Evolutionary conservation across 805 yeast genomes (phyloP), one percentile per base, ranked within the genome.

Genomic region (Saccharomycopsis synnaedendra): DNA sequence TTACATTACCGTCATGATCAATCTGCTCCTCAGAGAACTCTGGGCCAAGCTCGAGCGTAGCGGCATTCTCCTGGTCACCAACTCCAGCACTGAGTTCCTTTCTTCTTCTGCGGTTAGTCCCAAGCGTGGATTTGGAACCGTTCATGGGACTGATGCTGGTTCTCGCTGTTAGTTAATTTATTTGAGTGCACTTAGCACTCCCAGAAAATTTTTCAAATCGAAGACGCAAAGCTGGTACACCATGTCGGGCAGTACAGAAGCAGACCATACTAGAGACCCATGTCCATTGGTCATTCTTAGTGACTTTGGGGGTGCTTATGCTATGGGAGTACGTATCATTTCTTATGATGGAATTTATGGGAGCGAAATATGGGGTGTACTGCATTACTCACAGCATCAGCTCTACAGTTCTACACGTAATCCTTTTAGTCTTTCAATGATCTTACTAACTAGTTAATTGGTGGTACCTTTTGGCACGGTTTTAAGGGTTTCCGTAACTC

Each of bases 391-490:
- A 19, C 19, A 19, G 19, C 19, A 19, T 19, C 19, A 19, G 19
- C 19, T 19, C 19, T 19, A 19, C 19, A 19, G 19, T 2, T 19
- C 19, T 19, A 19, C 19, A 19, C 19, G 19, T 19, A 19, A 19
- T 19, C 1, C 19, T 19, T 19, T 19, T 19, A 19, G 19, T 19
- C 19, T 19, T 19, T 19, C 19, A 1, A 19, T 19, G 19, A 19
- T 19, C 37, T 10, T 11, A 39, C 32, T 31, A 29, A 45, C 19
- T 27, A 34, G 34, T 30, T 80, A 58, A 85, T 93, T 61, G 98
- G 98, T 71, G 99, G 99, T 56, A 81, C 90, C 59, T 81, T 93
- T 54, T 93, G 98, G 98, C 97, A 93, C 71, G 97, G 97, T 63
- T 83, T 93, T 62, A 93, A 93, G 66, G 99, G 99, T 44, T 93